Base-by-base conservation (phyloP, 176 grass and related monocot genomes). In the Oryza rufipogon region DNA sequence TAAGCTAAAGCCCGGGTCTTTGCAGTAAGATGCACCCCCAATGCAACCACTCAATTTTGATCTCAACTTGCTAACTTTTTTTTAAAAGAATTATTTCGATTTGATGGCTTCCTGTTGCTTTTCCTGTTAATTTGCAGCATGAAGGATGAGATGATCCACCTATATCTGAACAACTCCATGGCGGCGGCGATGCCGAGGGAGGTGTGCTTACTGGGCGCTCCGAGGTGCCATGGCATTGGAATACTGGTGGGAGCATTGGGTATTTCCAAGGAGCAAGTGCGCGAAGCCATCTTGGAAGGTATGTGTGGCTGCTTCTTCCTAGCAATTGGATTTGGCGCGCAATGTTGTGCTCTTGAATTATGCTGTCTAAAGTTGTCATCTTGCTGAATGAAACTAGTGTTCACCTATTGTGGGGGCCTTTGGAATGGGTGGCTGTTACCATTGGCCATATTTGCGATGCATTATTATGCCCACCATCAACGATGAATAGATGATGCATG, bases 131-230 rank as follows among this genome's bases (percentile, higher is more conserved):
- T 58, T 19, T 61, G 14, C 67, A 97, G 91, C 74, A 85, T 86
- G 78, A 93, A 91, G 30, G 91, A 91, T 33, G 91, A 94, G 80
- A 93, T 94, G 85, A 97, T 97, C 75, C 86, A 91, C 70, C 66
- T 79, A 6, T 90, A 91, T 66, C 77, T 88, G 34, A 91, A 77
- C 80, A 84, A 60, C 73, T 75, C 83, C 1, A 58, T 58, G 0
- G 56, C 72, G 0, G 73, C 47, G 4, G 76, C 45, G 3, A 33
- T 81, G 1, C 61, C 64, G 3, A 89, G 64, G 15, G 81, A 81
- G 70, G 91, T 90, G 26, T 93, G 84, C 52, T 7, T 86, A 74
- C 68, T 97, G 2, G 84, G 92, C 7, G 87, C 88, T 71, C 79
- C 74, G 5, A 86, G 90, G 82, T 91, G 86, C 3, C 91, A 92